Conservation (phyloP, 2,329 filamentous ascomycete species). For the Fusarium xyrophilum region DNA sequence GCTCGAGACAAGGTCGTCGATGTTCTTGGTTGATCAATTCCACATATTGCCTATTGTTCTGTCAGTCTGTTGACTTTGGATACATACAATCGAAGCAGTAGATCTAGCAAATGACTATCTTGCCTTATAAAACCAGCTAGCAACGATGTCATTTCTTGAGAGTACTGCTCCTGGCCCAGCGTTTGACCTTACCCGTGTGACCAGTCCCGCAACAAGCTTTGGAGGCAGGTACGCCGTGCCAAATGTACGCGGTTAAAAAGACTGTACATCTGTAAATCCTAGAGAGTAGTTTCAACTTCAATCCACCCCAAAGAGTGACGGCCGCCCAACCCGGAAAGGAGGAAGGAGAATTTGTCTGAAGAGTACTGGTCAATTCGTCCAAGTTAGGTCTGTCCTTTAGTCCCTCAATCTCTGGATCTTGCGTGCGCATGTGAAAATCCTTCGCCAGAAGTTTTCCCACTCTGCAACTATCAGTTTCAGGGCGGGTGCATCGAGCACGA, state of each 20-base stretch:
- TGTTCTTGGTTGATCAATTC: neutral
- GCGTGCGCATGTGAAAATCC: fast-evolving
- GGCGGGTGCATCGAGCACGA: neutral
- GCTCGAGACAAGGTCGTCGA: neutral
- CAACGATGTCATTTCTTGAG: neutral
- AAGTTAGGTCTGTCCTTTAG: fast-evolving
- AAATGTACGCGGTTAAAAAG: neutral
- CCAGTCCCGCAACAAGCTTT: neutral
- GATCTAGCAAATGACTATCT: fast-evolving
- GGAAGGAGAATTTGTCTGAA: fast-evolving
- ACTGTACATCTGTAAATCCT: neutral
- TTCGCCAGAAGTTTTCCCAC: neutral
- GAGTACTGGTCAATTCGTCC: fast-evolving
- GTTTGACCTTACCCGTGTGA: neutral
- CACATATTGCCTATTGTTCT: fast-evolving
- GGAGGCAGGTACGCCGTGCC: neutral
- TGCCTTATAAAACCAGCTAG: neutral
- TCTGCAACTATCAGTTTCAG: neutral
- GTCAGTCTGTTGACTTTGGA: fast-evolving
- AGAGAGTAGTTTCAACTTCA: neutral
- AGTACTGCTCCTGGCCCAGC: neutral
- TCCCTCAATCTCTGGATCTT: fast-evolving
- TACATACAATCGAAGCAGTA: fast-evolving
- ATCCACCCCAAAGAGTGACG: neutral
- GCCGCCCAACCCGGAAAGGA: fast-evolving